Conservation (phyloP, 2,329 filamentous ascomycete species). For the Paecilomyces formosus region DNA sequence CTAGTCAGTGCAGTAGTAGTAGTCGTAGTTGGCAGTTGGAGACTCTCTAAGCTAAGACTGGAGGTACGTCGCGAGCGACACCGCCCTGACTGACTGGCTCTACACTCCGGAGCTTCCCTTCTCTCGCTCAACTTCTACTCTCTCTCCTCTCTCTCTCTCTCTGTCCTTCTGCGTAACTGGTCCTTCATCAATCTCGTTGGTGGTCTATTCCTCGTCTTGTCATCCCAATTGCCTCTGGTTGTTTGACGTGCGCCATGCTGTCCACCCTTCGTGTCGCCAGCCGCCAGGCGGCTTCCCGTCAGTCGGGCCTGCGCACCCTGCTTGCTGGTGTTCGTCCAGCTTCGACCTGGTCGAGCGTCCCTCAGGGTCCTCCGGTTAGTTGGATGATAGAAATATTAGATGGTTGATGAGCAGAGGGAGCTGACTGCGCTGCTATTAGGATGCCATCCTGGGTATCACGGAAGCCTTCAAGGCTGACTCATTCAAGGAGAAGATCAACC, state of each 20-base stretch:
- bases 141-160: neutral
- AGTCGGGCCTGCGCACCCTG: conserved; percentile 31
- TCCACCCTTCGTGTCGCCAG: conserved; percentile 39
- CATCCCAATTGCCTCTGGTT: neutral
- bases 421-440: conserved; percentile 15
- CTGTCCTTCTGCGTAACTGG: neutral
- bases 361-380: conserved; percentile 88
- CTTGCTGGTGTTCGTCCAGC: conserved; percentile 50
- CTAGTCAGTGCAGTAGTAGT: no score
- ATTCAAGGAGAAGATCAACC: conserved; percentile 94
- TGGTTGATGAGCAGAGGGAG: conserved; percentile 15
- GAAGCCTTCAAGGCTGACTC: conserved; percentile 98
- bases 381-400: conserved; percentile 1
- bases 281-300: conserved; percentile 32
- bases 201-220: neutral
- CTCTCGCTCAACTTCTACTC: neutral
- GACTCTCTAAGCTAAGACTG: neutral
- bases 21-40: neutral
- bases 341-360: conserved; percentile 85
- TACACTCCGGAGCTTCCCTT: neutral
- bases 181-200: neutral
- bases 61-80: neutral
- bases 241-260: conserved; percentile 29
- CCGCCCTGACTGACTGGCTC: neutral
- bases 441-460: conserved; percentile 58